These are phyloP conservation scores for Boletus insuetus DNA, from an alignment of 768 basidiomycete species.

Conservation along the genomic window DNA sequence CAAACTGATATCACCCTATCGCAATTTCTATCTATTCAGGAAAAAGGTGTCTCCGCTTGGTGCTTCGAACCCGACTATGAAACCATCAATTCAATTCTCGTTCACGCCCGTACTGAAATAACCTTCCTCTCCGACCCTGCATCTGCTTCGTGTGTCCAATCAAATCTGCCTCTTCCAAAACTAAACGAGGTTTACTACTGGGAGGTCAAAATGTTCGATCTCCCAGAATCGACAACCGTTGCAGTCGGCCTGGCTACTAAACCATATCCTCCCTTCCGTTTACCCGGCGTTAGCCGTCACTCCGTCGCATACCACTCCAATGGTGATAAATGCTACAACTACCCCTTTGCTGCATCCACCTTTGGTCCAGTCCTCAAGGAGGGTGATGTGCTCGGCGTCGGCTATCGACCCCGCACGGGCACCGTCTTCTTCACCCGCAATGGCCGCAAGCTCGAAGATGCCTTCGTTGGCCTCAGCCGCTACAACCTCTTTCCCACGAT, in stretches of 20 bases:
- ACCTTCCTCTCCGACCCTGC: slow-evolving; percentile 97
- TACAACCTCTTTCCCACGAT: slow-evolving; percentile 98
- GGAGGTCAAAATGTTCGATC: slow-evolving; percentile 99
- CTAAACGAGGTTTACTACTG: slow-evolving; percentile 99
- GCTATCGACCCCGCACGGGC: slow-evolving; percentile 93
- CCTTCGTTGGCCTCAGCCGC: slow-evolving; percentile 82
- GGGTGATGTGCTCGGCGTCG: slow-evolving; percentile 94
- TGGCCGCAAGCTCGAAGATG: slow-evolving; percentile 95
- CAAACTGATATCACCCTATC: slow-evolving; percentile 98
- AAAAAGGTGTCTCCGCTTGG: slow-evolving; percentile 99
- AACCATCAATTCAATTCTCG: slow-evolving; percentile 86
- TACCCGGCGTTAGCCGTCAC: slow-evolving; percentile 82
- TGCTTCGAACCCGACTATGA: slow-evolving; percentile 99
- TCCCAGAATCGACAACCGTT: slow-evolving; percentile 83
- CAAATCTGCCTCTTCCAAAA: slow-evolving; percentile 94
- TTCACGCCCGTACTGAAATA: slow-evolving; percentile 94
- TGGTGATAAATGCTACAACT: slow-evolving; percentile 97
- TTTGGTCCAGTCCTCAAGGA: slow-evolving; percentile 86
- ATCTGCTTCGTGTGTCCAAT: slow-evolving; percentile 92
- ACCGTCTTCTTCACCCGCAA: slow-evolving; percentile 99
- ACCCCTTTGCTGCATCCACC: slow-evolving; percentile 83
- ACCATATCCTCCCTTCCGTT: slow-evolving; percentile 91
- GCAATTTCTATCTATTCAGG: slow-evolving; percentile 98
- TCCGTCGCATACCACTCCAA: slow-evolving; percentile 95
- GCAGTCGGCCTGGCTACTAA: slow-evolving; percentile 94